Evolutionary conservation across 441 rosid species (phyloP), one percentile per base, ranked within the genome.

Genomic region (Flueggea neowawraea): DNA sequence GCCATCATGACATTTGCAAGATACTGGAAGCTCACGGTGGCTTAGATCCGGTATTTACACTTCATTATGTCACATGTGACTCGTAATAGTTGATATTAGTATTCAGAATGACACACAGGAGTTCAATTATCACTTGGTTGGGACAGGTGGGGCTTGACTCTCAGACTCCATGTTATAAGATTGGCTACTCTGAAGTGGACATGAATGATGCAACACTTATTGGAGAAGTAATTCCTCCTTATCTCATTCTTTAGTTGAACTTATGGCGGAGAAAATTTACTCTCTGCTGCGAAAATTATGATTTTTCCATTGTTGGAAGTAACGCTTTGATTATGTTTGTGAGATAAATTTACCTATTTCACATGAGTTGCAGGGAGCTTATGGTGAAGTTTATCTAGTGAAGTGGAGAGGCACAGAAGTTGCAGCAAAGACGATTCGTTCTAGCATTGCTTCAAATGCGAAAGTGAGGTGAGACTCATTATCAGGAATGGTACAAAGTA

Each of bases 371-470:
- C 80, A 86, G 91, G 91, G 89, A 66, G 75, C 87, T 28, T 86
- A 69, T 60, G 87, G 91, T 57, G 91, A 83, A 73, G 71, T 86
- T 64, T 86, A 83, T 70, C 60, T 73, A 44, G 91, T 83, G 59
- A 86, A 77, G 61, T 86, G 89, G 87, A 82, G 85, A 11, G 91
- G 85, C 60, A 86, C 89, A 56, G 84, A 80, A 66, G 74, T 86
- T 59, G 89, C 89, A 7, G 88, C 88, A 53, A 86, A 86, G 72
- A 83, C 87, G 22, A 86, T 83, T 10, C 82, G 83, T 44, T 81
- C 88, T 49, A 78, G 85, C 69, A 83, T 86, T 58, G 87, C 91
- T 49, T 79, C 88, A 69, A 81, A 79, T 69, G 78, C 79, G 15
- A 80, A 63, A 58, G 88, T 82, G 70, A 85, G 68, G 88, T 85